Evolutionary conservation across 83 land plant species (phyloP).

Genomic region (Picea abies): DNA sequence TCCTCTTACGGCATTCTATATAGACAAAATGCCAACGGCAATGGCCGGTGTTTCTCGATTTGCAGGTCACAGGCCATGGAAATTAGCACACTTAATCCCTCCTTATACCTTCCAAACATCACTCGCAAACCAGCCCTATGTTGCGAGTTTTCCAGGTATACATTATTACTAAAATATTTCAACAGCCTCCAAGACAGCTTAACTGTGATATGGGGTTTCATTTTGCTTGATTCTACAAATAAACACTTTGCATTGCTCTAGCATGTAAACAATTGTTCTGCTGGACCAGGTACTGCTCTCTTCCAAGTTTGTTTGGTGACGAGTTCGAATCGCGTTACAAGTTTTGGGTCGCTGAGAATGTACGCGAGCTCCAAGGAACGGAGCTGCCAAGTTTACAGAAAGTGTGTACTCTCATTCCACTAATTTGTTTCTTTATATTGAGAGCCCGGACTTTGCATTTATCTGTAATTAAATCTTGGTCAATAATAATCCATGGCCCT

Average conservation of each 20-base stretch:
- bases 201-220: not conserved
- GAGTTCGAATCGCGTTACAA: not conserved
- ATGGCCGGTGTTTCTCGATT: not conserved
- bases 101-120: not conserved
- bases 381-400: constrained; percentile 8
- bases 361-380: constrained; percentile 8
- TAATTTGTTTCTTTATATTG: no score
- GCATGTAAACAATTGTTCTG: no score
- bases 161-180: not conserved
- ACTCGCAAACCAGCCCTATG: not conserved
- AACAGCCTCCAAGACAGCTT: not conserved
- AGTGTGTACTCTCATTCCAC: not conserved
- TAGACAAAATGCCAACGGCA: not conserved
- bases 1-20: no score
- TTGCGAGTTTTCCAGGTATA: not conserved
- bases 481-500: no score
- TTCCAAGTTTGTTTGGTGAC: not conserved
- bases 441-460: no score
- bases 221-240: not conserved
- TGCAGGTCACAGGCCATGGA: not conserved
- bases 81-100: not conserved
- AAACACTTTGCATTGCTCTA: no score
- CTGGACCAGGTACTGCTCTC: not conserved
- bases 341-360: not conserved
- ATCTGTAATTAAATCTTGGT: no score